Evolutionary conservation across 83 land plant genomes (phyloP), one percentile per base, ranked within the genome.

Genomic region (Picea mariana): DNA sequence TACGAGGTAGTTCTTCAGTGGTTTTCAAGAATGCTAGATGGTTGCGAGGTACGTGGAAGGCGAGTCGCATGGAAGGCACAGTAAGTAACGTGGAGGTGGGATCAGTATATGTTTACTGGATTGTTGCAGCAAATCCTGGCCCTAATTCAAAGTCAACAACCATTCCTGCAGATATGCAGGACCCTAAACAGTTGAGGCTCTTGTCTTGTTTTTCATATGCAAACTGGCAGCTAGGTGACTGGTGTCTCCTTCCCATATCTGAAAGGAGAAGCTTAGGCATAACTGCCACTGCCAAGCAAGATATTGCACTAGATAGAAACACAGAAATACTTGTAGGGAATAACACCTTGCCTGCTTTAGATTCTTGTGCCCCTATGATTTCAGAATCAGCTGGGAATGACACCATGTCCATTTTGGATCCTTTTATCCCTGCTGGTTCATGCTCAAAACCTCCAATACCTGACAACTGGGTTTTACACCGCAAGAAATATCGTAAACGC

Each of bases 151-250:
- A 90, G 52, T 84, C 92, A 67, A 69, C 92, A 16, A 80, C 82
- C 67, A 83, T 93, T 40, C 99, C 99, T 62, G 81, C 90, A 59
- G 98, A 97, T 80, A 90, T 90, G 84, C 99, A 97, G 80, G 88
- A 83, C 24, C 92, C 99, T 16, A 89, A 91, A 82, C 83, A 94
- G 61, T 79, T 97, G 71, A 91, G 85, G 59, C 85, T 91, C n/a
- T 80, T 97, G 76, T 88, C 92, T 81, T 88, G 93, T 80, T 95
- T 97, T 83, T 75, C 91, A 52, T 89, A 97, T 86, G 87, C 98
- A 75, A 92, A 88, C 83, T 97, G 99, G 99, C 98, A 97, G 82
- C 82, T 97, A 62, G 96, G 96, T 85, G 99, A 97, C 79, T 93
- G 98, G 87, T 93, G 95, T 84, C 88, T 88, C 23, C 85, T 85